Evolutionary conservation across 192 early-diverging fungal species (phyloP), one percentile per base, ranked within the genome.

Genomic region (Geosiphon pyriformis): DNA sequence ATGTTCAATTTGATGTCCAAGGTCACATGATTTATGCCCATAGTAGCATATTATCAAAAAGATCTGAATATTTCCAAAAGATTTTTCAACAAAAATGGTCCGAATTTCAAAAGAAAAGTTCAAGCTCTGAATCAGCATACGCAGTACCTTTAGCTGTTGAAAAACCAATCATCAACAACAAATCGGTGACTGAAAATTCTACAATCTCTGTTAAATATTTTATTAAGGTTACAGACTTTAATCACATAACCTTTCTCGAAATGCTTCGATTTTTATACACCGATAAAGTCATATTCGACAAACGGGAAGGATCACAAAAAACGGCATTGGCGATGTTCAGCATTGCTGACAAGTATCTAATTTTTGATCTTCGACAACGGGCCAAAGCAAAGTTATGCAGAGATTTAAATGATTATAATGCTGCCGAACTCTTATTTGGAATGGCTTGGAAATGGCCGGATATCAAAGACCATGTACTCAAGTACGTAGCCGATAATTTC

Each of bases 211-310:
- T 42, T 42, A 25, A 61, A 47, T 23, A 48, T 47, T 32, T 26
- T 47, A 26, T 47, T 26, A 12, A 32, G 12, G 59, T 61, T 1
- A 34, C 33, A 22, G 59, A 61, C 29, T 37, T 47, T 46, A 20
- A 31, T 61, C 30, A 61, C 17, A n/a, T 22, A 10, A 10, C 34
- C 22, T 61, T 61, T 22, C n/a, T 47, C 0, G 59, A 61, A 47
- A 61, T 61, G 59, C 22, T 61, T 3, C 27, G 59, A 61, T 61
- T 37, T 61, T 2, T 61, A 3, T 61, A 61, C 29, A 61, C 59
- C 4, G 59, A 61, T 29, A 17, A 46, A 61, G 59, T 61, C 0
- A 10, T 22, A 22, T 61, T 61, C 25, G 34, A 42, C 37, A 42
- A 42, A 42, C 37, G 37, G 15, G 37, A 42, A 42, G 37, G 7